A percentile compares a stretch with the other conserved stretches of the same genome.
Conservation (phyloP, 2,329 filamentous ascomycete genomes). For the Curvularia sp. region DNA sequence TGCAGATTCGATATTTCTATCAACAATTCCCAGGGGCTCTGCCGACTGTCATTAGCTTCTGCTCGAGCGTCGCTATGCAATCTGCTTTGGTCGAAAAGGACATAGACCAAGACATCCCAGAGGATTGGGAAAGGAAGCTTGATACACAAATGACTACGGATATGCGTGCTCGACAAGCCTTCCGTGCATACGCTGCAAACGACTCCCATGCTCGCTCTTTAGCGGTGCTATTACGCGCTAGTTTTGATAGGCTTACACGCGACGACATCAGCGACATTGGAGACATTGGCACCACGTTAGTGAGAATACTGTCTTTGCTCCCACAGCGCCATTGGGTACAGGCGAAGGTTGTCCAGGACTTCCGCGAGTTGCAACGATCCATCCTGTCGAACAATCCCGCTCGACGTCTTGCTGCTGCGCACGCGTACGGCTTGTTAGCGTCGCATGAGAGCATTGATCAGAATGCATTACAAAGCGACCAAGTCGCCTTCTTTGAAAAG, state of each 20-base stretch:
- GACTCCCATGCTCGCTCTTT: slow-evolving; percentile 48
- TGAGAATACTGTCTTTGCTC: slow-evolving; percentile 63
- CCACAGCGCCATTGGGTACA: slow-evolving; percentile 56
- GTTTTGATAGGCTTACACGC: slow-evolving; percentile 55
- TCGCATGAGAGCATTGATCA: slow-evolving; percentile 64
- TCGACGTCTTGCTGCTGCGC: slow-evolving; percentile 71
- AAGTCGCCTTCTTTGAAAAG: slow-evolving; percentile 58
- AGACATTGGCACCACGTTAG: slow-evolving; percentile 58
- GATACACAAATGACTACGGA: slow-evolving; percentile 76
- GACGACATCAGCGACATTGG: slow-evolving; percentile 52
- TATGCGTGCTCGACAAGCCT: slow-evolving; percentile 65
- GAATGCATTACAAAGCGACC: slow-evolving; percentile 52
- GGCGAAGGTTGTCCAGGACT: slow-evolving; percentile 43
- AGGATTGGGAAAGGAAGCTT: slow-evolving; percentile 84
- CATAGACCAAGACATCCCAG: slow-evolving; percentile 65
- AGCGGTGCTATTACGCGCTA: slow-evolving; percentile 53
- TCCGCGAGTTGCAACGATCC: slow-evolving; percentile 63
- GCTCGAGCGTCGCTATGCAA: slow-evolving; percentile 66
- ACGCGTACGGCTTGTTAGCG: slow-evolving; percentile 76
- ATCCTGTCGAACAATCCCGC: slow-evolving; percentile 76
- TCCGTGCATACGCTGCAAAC: slow-evolving; percentile 59
- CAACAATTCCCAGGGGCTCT: slow-evolving; percentile 62
- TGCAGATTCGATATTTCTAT: slow-evolving; percentile 42
- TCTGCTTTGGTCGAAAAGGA: slow-evolving; percentile 60
- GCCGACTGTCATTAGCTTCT: slow-evolving; percentile 73